Evolutionary conservation across 768 basidiomycete genomes (phyloP).

Genomic region (Kwoniella pini): DNA sequence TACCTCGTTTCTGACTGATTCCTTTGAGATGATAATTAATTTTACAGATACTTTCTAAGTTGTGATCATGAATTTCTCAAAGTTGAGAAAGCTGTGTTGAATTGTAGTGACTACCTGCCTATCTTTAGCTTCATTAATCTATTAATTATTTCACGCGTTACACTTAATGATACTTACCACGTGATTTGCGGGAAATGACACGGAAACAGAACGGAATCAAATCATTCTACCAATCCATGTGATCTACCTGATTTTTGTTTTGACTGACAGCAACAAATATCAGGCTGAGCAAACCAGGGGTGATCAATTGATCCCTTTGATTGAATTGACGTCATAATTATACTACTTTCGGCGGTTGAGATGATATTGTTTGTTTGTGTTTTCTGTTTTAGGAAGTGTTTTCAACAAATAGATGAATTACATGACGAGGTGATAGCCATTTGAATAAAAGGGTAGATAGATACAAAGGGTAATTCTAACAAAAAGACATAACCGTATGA

Average conservation of each 20-base stretch:
- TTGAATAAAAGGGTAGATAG: not conserved
- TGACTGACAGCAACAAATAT: not conserved
- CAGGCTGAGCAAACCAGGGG: not conserved
- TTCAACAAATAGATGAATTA: no score
- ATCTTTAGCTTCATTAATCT: no score
- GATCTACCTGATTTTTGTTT: not conserved
- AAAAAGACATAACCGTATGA: no score
- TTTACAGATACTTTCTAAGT: no score
- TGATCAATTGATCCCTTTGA: not conserved
- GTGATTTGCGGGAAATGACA: not conserved
- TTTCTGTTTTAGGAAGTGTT: no score
- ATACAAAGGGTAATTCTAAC: no score
- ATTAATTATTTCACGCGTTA: no score
- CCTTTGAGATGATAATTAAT: no score
- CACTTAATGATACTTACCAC: not conserved
- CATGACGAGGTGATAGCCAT: not conserved
- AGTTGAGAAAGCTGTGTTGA: conserved; percentile 6
- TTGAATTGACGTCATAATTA: not conserved
- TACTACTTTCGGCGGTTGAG: not conserved
- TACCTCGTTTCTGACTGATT: no score
- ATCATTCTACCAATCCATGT: no score
- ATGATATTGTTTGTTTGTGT: not conserved
- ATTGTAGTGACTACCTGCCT: not conserved
- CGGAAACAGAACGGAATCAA: not conserved
- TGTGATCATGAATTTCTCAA: no score